Base-by-base conservation (phyloP, 2,329 filamentous ascomycete species). In the Aspergillus sergii region DNA sequence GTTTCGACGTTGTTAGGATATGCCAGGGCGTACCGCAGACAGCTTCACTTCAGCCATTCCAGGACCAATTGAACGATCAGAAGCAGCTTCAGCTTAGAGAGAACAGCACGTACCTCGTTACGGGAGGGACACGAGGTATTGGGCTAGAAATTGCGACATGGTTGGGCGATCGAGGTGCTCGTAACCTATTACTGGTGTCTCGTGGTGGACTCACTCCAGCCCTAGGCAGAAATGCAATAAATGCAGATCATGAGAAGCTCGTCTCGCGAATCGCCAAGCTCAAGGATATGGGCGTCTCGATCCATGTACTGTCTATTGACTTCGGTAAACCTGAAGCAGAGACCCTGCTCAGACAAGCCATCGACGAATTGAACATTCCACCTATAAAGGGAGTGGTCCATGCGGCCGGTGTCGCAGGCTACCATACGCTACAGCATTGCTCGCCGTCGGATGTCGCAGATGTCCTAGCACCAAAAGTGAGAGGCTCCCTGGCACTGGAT, bases 331-430 rank as follows among this genome's bases (percentile, higher is more conserved):
- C 64, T 1, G 66, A 70, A 23, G 73, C 75, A 1, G 53, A 63
- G 0, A 48, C 65, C 0, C 55, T 67, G 9, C 69, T 81, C 0
- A 61, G 62, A 0, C 39, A 51, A 3, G 68, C 64, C 3, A 16
- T 60, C 3, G 58, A 55, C 12, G 3, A 4, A 1, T 50, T 60
- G 0, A 64, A 81, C 0, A 74, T 81, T 1, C 80, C 80, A 16
- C 74, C 75, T 0, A 74, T 82, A 2, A 70, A 73, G 0, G 80
- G 80, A 16, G 75, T 82, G 2, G 67, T 82, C 14, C 80, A 82
- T 58, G 79, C 78, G 0, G 78, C 77, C 5, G 80, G 79, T 26
- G 70, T 79, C 8, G 66, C 78, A 1, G 79, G 77, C 36, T 74
- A 80, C 53, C 65, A 76, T n/a, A 71, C 79, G 2, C 67, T 81